A percentile compares a stretch with the other conserved stretches of the same genome.
phyloP scores from a whole-genome alignment of 2,329 filamentous ascomycete species.

The Septoria linicola region DNA sequence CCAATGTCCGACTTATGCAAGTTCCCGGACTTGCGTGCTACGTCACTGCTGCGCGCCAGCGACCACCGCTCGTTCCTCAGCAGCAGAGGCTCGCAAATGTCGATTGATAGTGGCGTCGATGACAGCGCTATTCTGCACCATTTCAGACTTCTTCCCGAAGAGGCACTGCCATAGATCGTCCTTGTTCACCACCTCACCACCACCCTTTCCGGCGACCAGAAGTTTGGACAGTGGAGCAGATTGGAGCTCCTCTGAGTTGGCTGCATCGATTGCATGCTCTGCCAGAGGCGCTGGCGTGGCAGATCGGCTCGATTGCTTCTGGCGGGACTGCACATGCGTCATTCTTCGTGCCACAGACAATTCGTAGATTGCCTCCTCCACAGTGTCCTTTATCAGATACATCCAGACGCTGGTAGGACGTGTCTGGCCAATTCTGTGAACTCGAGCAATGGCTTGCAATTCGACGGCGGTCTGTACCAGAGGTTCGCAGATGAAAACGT shows the following conservation, averaged over 20 bases:
- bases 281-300: constrained; percentile 35
- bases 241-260: constrained; percentile 81
- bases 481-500: constrained; percentile 93
- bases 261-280: constrained; percentile 69
- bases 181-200: constrained; percentile 76
- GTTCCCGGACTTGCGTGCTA: too few relatives aligned
- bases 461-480: constrained; percentile 91
- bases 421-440: constrained; percentile 89
- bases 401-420: constrained; percentile 91
- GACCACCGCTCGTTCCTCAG: constrained; percentile 40
- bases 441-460: constrained; percentile 89
- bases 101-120: constrained; percentile 48
- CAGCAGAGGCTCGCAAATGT: constrained; percentile 56
- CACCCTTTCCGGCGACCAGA: constrained; percentile 66
- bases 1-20: too few relatives aligned
- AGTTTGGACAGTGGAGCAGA: constrained; percentile 68
- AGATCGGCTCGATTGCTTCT: constrained; percentile 31
- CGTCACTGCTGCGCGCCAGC: constrained; percentile 1
- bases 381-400: constrained; percentile 85
- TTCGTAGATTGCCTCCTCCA: constrained; percentile 89
- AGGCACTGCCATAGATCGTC: constrained; percentile 86
- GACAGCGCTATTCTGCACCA: constrained; percentile 32
- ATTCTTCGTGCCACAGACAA: constrained; percentile 77
- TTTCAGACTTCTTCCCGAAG: constrained; percentile 59
- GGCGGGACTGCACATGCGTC: constrained; percentile 63